These are phyloP conservation scores for Plasmodium gaboni DNA, from an alignment of 169 alveolate genomes.

Conservation along the genomic window DNA sequence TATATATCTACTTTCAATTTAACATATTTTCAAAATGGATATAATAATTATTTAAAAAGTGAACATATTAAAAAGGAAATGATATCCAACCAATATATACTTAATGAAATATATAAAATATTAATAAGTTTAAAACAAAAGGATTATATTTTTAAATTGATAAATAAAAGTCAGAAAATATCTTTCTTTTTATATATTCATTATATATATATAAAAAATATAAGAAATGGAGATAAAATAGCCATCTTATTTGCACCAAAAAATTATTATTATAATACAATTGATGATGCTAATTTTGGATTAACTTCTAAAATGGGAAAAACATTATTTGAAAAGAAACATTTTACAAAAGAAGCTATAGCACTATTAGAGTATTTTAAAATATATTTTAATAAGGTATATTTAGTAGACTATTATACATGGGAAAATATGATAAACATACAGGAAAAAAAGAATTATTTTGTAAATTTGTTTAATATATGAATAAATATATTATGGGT, in stretches of 20 bases:
- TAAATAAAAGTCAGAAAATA: constrained; percentile 5
- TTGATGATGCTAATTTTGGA: constrained; percentile 11
- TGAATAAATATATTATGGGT: background rate
- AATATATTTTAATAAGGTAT: constrained; percentile 28
- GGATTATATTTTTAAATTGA: constrained; percentile 34
- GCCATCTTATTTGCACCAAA: constrained; percentile 58
- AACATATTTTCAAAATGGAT: constrained; percentile 9
- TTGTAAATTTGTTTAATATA: constrained; percentile 18
- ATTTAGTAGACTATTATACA: constrained; percentile 32
- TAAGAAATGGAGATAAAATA: constrained; percentile 3
- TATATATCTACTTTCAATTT: constrained; percentile 36
- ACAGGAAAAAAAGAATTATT: constrained; percentile 21
- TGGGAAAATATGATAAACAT: constrained; percentile 17
- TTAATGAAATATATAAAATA: constrained; percentile 46
- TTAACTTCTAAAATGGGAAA: background rate
- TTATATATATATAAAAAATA: constrained; percentile 43
- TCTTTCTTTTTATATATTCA: constrained; percentile 44
- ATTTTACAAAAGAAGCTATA: constrained; percentile 35
- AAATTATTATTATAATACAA: constrained; percentile 45
- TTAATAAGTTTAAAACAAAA: constrained; percentile 18
- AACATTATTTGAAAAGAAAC: constrained; percentile 8
- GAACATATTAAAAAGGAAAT: constrained; percentile 37
- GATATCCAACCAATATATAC: constrained; percentile 21
- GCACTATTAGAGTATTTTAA: constrained; percentile 46
- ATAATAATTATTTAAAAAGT: constrained; percentile 30